These are phyloP conservation scores for Botrytis paeoniae DNA, from an alignment of 2,329 filamentous ascomycete species.

Conservation along the genomic window DNA sequence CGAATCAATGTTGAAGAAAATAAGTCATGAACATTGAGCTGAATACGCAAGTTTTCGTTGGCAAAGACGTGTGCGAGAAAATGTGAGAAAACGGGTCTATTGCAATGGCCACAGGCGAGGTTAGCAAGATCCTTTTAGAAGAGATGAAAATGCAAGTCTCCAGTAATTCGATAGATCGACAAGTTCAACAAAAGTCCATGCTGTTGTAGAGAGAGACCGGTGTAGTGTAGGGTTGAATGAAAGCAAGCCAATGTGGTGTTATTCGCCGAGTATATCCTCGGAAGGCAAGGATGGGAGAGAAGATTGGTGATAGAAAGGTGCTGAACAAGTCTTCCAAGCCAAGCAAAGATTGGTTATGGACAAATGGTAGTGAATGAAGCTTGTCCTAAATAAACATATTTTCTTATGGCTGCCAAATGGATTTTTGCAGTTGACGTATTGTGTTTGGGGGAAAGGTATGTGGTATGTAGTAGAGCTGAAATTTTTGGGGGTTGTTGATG, in stretches of 20 bases:
- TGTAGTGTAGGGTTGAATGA: slow-evolving; percentile 4
- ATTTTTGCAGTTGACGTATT: not conserved
- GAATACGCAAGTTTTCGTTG: slow-evolving; percentile 15
- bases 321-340: not conserved
- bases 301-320: slow-evolving; percentile 6
- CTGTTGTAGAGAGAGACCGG: slow-evolving; percentile 22
- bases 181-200: slow-evolving; percentile 22
- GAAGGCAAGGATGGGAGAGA: slow-evolving; percentile 12
- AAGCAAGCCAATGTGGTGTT: slow-evolving; percentile 17
- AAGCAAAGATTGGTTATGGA: not conserved
- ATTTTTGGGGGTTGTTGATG: slow-evolving; percentile 1
- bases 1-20: not conserved
- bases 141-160: slow-evolving; percentile 28
- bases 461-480: slow-evolving; percentile 1
- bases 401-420: not conserved
- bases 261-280: slow-evolving; percentile 25
- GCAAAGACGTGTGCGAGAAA: slow-evolving; percentile 14
- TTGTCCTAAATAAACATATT: not conserved
- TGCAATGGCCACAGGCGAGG: slow-evolving; percentile 25
- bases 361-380: slow-evolving; percentile 2
- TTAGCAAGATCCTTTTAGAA: slow-evolving; percentile 30
- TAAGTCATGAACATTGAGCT: slow-evolving; percentile 3
- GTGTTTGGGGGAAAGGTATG: not conserved
- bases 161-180: slow-evolving; percentile 26
- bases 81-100: slow-evolving; percentile 32